phyloP scores from a whole-genome alignment of 2,329 filamentous ascomycete species.

The Anthostomella pinea region DNA sequence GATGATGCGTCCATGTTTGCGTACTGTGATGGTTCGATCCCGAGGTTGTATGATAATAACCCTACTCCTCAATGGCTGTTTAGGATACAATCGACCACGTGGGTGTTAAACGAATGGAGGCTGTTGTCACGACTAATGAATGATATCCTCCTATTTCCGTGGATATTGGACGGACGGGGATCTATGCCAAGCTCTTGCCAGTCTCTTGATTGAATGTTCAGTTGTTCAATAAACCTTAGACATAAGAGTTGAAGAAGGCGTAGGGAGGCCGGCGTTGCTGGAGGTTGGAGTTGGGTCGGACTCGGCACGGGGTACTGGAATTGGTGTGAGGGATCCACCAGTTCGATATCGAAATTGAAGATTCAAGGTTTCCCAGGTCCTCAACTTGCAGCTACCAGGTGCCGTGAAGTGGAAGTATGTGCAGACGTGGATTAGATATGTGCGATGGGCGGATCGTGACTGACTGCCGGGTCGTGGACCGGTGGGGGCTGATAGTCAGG shows the following conservation, averaged over 20 bases:
- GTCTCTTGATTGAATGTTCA: slow-evolving; percentile 5
- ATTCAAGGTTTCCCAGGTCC: too few species aligned
- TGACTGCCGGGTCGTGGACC: too few species aligned
- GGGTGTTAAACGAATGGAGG: slow-evolving; percentile 23
- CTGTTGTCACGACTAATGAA: slow-evolving; percentile 28
- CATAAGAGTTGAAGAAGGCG: too few species aligned
- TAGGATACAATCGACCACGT: slow-evolving; percentile 20
- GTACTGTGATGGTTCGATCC: slow-evolving; percentile 5
- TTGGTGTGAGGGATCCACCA: too few species aligned
- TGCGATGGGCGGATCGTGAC: too few species aligned
- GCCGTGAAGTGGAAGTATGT: too few species aligned
- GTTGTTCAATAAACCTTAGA: slow-evolving; percentile 4
- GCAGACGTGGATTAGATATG: too few species aligned
- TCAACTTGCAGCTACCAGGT: too few species aligned
- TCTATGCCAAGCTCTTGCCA: slow-evolving; percentile 11
- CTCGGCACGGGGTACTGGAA: too few species aligned
- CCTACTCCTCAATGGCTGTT: slow-evolving; percentile 29
- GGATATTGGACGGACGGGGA: slow-evolving; percentile 14
- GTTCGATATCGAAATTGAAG: too few species aligned
- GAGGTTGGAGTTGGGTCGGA: too few species aligned
- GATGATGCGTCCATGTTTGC: slow-evolving; percentile 84
- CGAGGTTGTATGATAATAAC: slow-evolving; percentile 27
- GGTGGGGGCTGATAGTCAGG: too few species aligned
- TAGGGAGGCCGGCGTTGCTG: slow-evolving; percentile 5
- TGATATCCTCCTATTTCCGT: slow-evolving; percentile 19